Percentiles rank a stretch among this genome's conserved stretches.
phyloP scores from a whole-genome alignment of 345 rosid genomes.

The Linum lewisii region DNA sequence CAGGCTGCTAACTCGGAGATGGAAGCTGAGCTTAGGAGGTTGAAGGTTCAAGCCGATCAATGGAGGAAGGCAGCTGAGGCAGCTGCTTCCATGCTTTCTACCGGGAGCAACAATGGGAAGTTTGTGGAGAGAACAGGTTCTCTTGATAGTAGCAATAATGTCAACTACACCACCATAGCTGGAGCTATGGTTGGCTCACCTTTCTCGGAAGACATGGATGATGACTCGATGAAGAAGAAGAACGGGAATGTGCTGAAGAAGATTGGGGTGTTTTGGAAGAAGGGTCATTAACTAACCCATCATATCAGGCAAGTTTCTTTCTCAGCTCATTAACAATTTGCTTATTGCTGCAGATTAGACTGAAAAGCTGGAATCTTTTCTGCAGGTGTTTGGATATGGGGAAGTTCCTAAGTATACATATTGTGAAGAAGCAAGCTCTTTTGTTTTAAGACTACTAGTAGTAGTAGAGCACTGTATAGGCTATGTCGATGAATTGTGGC shows the following conservation, averaged over 20 bases:
- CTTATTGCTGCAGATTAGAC: not conserved
- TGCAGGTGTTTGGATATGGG: slow-evolving; percentile 12
- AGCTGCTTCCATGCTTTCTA: slow-evolving; percentile 76
- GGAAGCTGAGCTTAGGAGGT: slow-evolving; percentile 79
- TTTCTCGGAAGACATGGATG: slow-evolving; percentile 69
- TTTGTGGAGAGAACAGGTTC: slow-evolving; percentile 52
- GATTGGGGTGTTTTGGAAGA: slow-evolving; percentile 85
- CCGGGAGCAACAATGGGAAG: slow-evolving; percentile 55
- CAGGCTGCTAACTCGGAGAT: slow-evolving; percentile 62
- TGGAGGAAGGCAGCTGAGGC: slow-evolving; percentile 99
- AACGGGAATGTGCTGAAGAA: slow-evolving; percentile 84
- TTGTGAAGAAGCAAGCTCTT: not conserved
- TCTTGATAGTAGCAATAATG: slow-evolving; percentile 25
- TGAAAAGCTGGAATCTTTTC: not conserved
- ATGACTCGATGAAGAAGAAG: slow-evolving; percentile 86
- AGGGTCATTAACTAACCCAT: slow-evolving; percentile 47
- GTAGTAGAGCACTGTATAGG: no score
- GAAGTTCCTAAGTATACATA: not conserved
- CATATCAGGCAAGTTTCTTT: not conserved
- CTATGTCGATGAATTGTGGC: no score
- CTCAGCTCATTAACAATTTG: not conserved
- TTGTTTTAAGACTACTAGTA: no score
- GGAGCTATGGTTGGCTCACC: slow-evolving; percentile 45
- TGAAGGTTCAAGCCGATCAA: slow-evolving; percentile 91
- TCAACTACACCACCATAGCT: slow-evolving; percentile 31